Evolutionary conservation across 352 stramenopile genomes (phyloP), one percentile per base, ranked within the genome.

Genomic region (Globisporangium heterothallicum): DNA sequence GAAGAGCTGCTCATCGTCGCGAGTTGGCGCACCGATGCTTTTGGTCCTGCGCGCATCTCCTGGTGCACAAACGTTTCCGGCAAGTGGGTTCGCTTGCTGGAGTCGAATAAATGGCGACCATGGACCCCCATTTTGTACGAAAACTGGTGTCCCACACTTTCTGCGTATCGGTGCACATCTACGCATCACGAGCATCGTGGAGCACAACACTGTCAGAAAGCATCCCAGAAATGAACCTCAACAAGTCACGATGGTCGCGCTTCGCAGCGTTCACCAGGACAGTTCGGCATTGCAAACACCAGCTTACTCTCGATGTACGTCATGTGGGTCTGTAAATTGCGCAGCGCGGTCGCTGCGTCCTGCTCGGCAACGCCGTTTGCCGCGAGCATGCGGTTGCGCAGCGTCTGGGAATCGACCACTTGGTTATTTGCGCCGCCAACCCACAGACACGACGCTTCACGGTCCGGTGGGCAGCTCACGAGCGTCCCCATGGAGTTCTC

Each of bases 321-420:
- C 70, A 92, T 89, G 67, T 92, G 80, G 22, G 53, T 60, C 45
- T 85, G 47, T n/a, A 91, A 58, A 51, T 88, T 88, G 51, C 75
- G 69, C 36, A 60, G 60, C 14, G 63, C 53, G 2, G 16, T 10
- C 9, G 66, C 70, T 8, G 46, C 38, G 22, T 72, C 61, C 21
- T 59, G 50, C 24, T 59, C 59, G 29, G 58, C 61, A 38, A 66
- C 62, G 34, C 53, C 24, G 26, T 64, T 58, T 42, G 72, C 63
- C 44, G 70, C 58, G 16, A 88, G 41, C 42, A 92, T 67, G 25
- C 78, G 49, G 25, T 81, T 64, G 10, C 61, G 66, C 36, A 92
- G 63, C n/a, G 64, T 66, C 25, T 57, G 67, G 3, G 58, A 54
- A 44, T 60, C 49, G 24, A 92, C 53, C 22, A 74, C 38, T 26